These are phyloP conservation scores for Malus hybrid DNA, from an alignment of 331 rosid species.

Conservation along the genomic window DNA sequence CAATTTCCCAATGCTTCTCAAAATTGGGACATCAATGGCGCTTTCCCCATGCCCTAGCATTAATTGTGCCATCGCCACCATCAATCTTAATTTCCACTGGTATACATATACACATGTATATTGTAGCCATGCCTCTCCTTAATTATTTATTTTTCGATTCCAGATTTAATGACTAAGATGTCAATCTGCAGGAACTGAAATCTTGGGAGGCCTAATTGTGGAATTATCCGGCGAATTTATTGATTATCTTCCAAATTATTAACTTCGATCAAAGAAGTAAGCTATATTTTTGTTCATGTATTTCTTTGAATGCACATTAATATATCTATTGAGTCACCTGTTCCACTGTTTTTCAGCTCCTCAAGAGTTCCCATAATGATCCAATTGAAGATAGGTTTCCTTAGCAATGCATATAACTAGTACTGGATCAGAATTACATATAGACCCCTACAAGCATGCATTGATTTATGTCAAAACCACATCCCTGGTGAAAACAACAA, in stretches of 20 bases:
- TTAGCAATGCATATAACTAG: background rate
- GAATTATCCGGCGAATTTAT: background rate
- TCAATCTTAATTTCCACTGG: slow-evolving; percentile 40
- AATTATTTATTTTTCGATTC: too few species aligned
- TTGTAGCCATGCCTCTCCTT: background rate
- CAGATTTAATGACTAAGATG: background rate
- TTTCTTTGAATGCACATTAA: background rate
- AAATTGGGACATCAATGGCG: slow-evolving; percentile 50
- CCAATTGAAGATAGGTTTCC: background rate
- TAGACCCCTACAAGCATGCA: background rate
- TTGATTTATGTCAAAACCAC: background rate
- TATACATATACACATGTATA: background rate
- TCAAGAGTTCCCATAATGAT: background rate
- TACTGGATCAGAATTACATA: background rate
- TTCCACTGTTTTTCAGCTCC: background rate
- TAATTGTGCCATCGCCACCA: slow-evolving; percentile 40
- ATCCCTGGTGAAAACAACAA: background rate
- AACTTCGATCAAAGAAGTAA: background rate
- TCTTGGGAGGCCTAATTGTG: background rate
- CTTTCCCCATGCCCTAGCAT: slow-evolving; percentile 35
- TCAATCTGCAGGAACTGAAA: background rate
- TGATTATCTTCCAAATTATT: background rate
- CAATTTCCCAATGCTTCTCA: slow-evolving; percentile 44
- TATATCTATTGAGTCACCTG: background rate
- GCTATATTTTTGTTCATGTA: background rate